These are phyloP conservation scores for Neopestalotiopsis clavispora DNA, from an alignment of 2,329 filamentous ascomycete genomes.

Conservation along the genomic window DNA sequence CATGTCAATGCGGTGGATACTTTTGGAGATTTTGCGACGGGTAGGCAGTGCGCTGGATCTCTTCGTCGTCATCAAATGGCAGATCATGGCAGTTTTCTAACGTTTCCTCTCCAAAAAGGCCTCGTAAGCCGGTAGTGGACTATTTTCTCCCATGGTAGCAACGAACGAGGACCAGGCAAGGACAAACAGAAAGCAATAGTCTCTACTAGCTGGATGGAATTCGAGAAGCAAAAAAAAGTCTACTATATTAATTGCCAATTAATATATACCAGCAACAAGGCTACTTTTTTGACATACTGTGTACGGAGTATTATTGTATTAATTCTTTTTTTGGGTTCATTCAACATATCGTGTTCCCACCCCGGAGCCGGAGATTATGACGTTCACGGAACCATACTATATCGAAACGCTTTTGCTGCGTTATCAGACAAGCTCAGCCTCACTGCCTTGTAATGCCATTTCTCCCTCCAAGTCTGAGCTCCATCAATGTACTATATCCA, in stretches of 20 bases:
- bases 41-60: not conserved
- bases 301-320: no score
- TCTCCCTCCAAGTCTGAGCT: not conserved
- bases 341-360: no score
- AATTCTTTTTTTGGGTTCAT: no score
- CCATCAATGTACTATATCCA: not conserved
- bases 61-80: constrained; percentile 3
- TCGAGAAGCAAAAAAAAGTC: not conserved
- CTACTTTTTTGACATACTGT: no score
- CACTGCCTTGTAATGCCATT: not conserved
- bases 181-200: not conserved
- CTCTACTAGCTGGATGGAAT: not conserved
- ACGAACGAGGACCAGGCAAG: not conserved
- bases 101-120: not conserved
- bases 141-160: not conserved
- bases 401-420: not conserved
- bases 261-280: not conserved
- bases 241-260: not conserved
- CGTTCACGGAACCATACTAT: not conserved
- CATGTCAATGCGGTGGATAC: constrained; percentile 7
- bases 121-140: not conserved
- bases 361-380: not conserved
- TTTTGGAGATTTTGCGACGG: not conserved
- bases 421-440: not conserved
- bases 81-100: not conserved